phyloP scores from a whole-genome alignment of 2,329 filamentous ascomycete species.

The Pseudocercospora eumusae region DNA sequence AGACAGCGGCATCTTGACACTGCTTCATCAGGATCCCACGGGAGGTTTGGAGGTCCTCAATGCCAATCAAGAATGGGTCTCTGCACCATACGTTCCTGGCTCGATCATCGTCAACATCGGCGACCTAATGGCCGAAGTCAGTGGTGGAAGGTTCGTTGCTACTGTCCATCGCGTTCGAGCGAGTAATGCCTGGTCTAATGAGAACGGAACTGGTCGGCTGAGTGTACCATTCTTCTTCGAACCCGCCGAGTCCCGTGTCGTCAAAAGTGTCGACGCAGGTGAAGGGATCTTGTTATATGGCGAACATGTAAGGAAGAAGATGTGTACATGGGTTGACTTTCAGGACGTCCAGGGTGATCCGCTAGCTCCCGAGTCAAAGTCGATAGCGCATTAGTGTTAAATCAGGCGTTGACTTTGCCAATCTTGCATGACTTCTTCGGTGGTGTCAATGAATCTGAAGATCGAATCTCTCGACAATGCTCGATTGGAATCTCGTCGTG shows the following conservation, averaged over 20 bases:
- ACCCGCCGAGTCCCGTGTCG: conserved; percentile 47
- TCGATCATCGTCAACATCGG: conserved; percentile 51
- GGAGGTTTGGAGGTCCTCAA: conserved; percentile 53
- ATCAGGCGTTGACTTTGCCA: neutral
- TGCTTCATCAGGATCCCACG: conserved; percentile 52
- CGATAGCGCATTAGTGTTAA: too few relatives aligned
- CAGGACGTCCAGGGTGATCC: neutral
- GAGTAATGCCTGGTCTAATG: conserved; percentile 24
- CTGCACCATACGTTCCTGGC: conserved; percentile 45
- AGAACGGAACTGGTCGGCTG: conserved; percentile 39
- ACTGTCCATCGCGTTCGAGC: conserved; percentile 49
- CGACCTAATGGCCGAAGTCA: conserved; percentile 48
- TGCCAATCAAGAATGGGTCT: conserved; percentile 45
- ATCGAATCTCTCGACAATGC: too few relatives aligned
- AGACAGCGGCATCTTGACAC: conserved; percentile 52
- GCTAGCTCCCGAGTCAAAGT: neutral
- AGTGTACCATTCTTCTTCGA: conserved; percentile 54
- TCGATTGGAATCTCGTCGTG: too few relatives aligned
- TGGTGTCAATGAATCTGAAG: too few relatives aligned
- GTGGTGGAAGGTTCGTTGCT: conserved; percentile 48
- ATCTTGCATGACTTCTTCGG: neutral
- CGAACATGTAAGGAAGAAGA: conserved; percentile 47
- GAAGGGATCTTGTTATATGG: conserved; percentile 48
- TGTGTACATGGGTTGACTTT: conserved; percentile 49
- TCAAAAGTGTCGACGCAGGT: conserved; percentile 44